Evolutionary conservation across 139 green algal genomes (phyloP), one percentile per base, ranked within the genome.

Genomic region (Tetradesmus lagerheimii): DNA sequence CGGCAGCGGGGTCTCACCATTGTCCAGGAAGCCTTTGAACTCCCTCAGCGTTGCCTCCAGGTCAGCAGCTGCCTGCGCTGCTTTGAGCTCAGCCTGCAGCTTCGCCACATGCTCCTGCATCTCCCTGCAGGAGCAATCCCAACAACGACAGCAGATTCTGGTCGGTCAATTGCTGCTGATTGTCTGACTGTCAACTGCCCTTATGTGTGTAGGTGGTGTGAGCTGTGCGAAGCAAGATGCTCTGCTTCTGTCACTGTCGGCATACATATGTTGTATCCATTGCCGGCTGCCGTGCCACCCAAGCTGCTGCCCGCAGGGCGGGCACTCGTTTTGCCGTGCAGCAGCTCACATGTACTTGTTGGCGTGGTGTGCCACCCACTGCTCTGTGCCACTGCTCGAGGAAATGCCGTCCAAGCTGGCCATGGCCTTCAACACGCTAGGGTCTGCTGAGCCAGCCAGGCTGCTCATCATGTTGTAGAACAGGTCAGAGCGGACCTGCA

Each of bases 1-100:
- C n/a, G n/a, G n/a, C n/a, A n/a, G n/a, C n/a, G n/a, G n/a, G n/a
- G 37, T 80, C 87, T 83, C 66, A 88, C 88, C 88, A 38, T 91
- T 83, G 18, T 88, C 80, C 15, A 91, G n/a, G 64, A 66, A 88
- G 20, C 15, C 25, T 66, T 57, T 62, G 37, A 91, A 91, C 31
- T 88, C 88, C 9, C 29, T 53, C 80, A 91, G 45, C n/a, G 88
- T 91, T 11, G 88, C 80, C 53, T 91, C 88, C 74, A 91, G 80
- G 45, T 91, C 88, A 4, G 88, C 88, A 39, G 88, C 80, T 57
- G 88, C 88, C 80, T 88, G 80, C 34, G 88, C 80, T 27, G 88
- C 88, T 16, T 66, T 88, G 43, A 91, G 80, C 80, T 91, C 64
- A n/a, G 88, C 64, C 62, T 88, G 80, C 80, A 91, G 88, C 47